Evolutionary conservation across 2,329 filamentous ascomycete species (phyloP).

Genomic region (Tolypocladium album): DNA sequence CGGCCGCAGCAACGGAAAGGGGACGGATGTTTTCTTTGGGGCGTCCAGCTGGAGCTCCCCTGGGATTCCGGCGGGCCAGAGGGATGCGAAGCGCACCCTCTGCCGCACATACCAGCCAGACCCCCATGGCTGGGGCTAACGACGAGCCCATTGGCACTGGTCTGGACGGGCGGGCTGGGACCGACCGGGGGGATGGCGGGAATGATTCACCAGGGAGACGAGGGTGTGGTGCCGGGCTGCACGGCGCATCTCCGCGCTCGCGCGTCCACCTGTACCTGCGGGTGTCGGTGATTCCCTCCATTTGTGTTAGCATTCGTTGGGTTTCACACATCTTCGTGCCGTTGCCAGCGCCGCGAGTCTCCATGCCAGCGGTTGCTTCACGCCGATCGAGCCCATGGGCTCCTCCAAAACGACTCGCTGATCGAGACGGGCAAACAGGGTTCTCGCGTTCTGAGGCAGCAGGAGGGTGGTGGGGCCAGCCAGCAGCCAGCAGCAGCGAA

Average conservation of each 20-base stretch:
- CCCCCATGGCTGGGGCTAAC: background rate
- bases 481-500: too few species aligned
- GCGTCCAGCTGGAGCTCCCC: background rate
- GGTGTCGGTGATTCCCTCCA: background rate
- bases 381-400: too few species aligned
- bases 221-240: background rate
- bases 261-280: too few species aligned
- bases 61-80: background rate
- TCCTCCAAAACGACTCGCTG: background rate
- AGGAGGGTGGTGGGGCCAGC: background rate
- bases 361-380: background rate
- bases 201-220: background rate
- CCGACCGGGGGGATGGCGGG: background rate
- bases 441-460: background rate
- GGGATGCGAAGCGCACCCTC: background rate
- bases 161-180: background rate
- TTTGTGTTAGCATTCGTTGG: background rate
- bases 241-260: background rate
- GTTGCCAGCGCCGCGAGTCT: background rate
- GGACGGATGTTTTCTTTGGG: slow-evolving; percentile 7
- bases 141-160: background rate
- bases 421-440: background rate
- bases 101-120: background rate
- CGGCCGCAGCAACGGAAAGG: slow-evolving; percentile 1
- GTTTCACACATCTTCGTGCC: background rate